phyloP scores from a whole-genome alignment of 257 asterid genomes.

The Solanum medicagineum region DNA sequence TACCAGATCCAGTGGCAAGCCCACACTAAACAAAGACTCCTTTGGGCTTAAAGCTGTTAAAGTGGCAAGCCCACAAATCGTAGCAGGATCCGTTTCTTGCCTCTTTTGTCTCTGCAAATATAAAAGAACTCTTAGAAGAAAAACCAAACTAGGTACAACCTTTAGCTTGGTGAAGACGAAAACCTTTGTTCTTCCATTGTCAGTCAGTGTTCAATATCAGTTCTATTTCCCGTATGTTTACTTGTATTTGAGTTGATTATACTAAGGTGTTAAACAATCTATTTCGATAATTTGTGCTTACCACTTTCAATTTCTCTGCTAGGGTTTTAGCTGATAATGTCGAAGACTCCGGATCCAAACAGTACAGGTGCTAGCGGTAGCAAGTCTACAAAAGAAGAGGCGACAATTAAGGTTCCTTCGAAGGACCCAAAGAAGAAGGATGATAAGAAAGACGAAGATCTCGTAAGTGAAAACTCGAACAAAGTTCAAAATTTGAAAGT shows the following conservation, averaged over 20 bases:
- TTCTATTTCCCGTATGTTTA: neutral
- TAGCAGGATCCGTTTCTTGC: neutral
- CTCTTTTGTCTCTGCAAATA: neutral
- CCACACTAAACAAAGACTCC: neutral
- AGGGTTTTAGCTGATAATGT: constrained; percentile 19
- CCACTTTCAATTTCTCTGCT: neutral
- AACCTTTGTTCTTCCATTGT: neutral
- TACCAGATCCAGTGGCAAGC: neutral
- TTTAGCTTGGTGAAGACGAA: constrained; percentile 1
- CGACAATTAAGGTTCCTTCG: constrained; percentile 42
- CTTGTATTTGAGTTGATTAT: neutral
- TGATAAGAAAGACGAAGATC: constrained; percentile 96
- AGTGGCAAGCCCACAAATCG: neutral
- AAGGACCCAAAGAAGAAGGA: constrained; percentile 85
- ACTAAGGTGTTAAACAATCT: neutral
- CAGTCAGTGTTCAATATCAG: neutral
- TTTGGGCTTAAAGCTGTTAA: neutral
- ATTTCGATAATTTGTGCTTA: neutral
- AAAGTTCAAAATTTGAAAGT: neutral
- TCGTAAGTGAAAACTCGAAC: constrained; percentile 29
- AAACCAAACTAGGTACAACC: neutral
- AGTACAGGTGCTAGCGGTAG: constrained; percentile 36
- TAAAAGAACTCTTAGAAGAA: neutral
- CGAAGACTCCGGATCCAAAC: constrained; percentile 20
- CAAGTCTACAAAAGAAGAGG: constrained; percentile 37